Conservation (phyloP, 495 filamentous ascomycete species). For the Neurospora sp. region DNA sequence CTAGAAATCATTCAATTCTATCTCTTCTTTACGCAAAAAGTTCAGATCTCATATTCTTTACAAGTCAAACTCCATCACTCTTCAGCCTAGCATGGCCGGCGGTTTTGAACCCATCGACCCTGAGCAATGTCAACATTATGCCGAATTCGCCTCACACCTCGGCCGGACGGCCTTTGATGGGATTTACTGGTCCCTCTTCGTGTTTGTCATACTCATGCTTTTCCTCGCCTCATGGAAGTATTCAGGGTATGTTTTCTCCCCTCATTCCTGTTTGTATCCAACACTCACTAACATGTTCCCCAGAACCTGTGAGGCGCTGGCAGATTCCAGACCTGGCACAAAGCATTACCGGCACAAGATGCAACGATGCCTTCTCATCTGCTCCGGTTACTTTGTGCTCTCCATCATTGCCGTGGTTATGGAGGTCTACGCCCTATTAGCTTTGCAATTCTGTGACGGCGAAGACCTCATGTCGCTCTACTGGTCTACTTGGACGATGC, state of each 20-base stretch:
- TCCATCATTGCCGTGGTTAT: constrained; percentile 28
- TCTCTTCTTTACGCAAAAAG: neutral
- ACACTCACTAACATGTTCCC: neutral
- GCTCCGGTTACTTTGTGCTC: constrained; percentile 19
- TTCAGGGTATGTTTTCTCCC: constrained; percentile 23
- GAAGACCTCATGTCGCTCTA: constrained; percentile 40
- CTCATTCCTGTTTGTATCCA: neutral
- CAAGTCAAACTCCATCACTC: neutral
- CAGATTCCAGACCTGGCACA: neutral
- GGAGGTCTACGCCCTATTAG: constrained; percentile 32
- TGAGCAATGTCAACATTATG: constrained; percentile 32
- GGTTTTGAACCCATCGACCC: constrained; percentile 21
- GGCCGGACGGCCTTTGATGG: constrained; percentile 29
- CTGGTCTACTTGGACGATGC: constrained; percentile 39
- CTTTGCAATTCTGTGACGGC: constrained; percentile 38
- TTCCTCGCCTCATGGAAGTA: constrained; percentile 31
- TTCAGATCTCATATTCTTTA: neutral
- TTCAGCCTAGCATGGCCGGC: constrained; percentile 25
- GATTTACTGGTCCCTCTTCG: constrained; percentile 39
- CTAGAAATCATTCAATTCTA: neutral
- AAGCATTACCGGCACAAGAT: constrained; percentile 11
- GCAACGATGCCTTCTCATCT: constrained; percentile 24
- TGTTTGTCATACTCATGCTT: constrained; percentile 26
- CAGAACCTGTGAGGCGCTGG: neutral
- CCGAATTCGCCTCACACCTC: constrained; percentile 32